phyloP scores from a whole-genome alignment of 805 yeast genomes.

The Kodamaea neixiangensis region DNA sequence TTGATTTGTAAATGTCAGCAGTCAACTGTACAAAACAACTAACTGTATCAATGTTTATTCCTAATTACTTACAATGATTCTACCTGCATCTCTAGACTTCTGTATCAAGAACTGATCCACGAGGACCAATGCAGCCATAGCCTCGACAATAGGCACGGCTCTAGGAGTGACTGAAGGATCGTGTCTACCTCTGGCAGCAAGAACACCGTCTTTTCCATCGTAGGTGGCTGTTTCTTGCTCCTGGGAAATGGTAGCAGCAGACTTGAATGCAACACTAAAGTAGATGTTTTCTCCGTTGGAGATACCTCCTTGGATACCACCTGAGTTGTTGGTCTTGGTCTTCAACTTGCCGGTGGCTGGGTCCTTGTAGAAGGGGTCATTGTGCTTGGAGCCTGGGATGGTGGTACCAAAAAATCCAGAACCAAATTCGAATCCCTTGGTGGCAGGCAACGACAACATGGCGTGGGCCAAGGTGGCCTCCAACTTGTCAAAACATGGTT shows the following conservation, averaged over 20 bases:
- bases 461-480: slow-evolving; percentile 97
- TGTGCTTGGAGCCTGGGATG: slow-evolving; percentile 92
- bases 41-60: background rate
- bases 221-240: slow-evolving; percentile 88
- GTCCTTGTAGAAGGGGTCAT: slow-evolving; percentile 77
- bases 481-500: slow-evolving; percentile 94
- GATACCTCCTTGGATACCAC: slow-evolving; percentile 98
- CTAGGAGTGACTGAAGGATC: slow-evolving; percentile 98
- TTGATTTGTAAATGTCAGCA: too few species aligned
- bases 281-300: slow-evolving; percentile 94
- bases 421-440: slow-evolving; percentile 97
- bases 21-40: too few species aligned
- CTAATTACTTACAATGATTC: slow-evolving; percentile 13
- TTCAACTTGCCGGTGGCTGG: slow-evolving; percentile 64
- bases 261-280: slow-evolving; percentile 94
- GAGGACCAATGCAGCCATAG: slow-evolving; percentile 94
- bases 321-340: slow-evolving; percentile 89
- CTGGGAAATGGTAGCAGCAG: slow-evolving; percentile 96
- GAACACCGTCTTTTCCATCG: slow-evolving; percentile 82
- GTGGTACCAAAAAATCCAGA: slow-evolving; percentile 91
- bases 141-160: slow-evolving; percentile 97
- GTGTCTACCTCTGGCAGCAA: slow-evolving; percentile 97
- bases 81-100: slow-evolving; percentile 65
- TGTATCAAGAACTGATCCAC: slow-evolving; percentile 87
- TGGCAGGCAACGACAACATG: slow-evolving; percentile 96